Evolutionary conservation across 805 yeast genomes (phyloP), one percentile per base, ranked within the genome.

Genomic region (Dipodascus albidus): DNA sequence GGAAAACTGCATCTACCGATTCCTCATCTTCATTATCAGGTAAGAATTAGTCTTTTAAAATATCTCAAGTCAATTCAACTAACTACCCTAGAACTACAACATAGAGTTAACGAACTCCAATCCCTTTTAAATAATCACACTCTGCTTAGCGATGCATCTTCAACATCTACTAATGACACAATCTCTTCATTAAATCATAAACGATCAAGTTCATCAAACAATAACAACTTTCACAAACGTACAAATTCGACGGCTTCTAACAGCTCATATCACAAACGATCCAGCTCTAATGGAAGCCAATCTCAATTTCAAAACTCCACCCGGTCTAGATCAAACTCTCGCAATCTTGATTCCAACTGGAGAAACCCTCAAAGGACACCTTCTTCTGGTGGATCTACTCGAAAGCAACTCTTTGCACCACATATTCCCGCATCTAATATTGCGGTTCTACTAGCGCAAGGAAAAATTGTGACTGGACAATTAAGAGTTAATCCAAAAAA

Each of bases 401-500:
- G 76, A 47, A 73, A 72, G 57, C 85, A 96, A 0, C 76, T 93
- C 51, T 93, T 93, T 72, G 96, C 97, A 14, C 99, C 99, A 3
- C 93, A 93, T 65, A 76, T 93, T 51, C 96, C 98, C 2, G 99
- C 93, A 65, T 84, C 89, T 2, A 82, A 95, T 2, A 79, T 93
- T 50, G 97, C 98, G 1, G 95, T 83, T 22, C 74, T 93, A 55
- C 83, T 93, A 49, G 79, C 81, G 58, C 96, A 91, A 58, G 98
- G 98, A 20, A 80, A 88, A 58, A 74, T 93, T 52, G 98, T 93
- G 8, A 83, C 95, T 2, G 99, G 99, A 61, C 85, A 84, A 23
- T 74, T 93, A 61, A 79, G 98, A 59, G 99, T 93, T 47, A 93
- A 93, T 71, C 89, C 89, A 69, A 93, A 93, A 69, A 93, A 93